Percentiles rank a stretch among this genome's conserved stretches.
Conservation (phyloP, 139 green algal species). For the Chlorella vulgaris region DNA sequence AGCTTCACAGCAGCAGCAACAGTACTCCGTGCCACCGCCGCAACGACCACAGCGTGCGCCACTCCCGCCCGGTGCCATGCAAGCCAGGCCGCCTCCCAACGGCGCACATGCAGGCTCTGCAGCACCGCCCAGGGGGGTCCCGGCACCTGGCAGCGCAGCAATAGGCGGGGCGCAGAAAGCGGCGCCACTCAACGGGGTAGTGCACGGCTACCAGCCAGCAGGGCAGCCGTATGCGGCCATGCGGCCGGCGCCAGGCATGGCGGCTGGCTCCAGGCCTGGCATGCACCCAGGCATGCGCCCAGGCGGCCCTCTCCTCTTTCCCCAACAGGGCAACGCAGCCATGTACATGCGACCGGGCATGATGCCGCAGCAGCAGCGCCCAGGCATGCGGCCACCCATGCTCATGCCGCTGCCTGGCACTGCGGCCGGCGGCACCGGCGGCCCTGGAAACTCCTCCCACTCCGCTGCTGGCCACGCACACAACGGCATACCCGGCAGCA, state of each 20-base stretch:
- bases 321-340: slow-evolving; percentile 2
- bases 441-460: too few species aligned
- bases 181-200: background rate
- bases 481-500: background rate
- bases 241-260: background rate
- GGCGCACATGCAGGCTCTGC: background rate
- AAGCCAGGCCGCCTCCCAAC: background rate
- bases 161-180: background rate
- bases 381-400: background rate
- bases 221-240: background rate
- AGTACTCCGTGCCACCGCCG: background rate
- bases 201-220: background rate
- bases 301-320: background rate
- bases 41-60: background rate
- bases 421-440: background rate
- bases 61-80: background rate
- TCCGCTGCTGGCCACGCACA: background rate
- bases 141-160: background rate
- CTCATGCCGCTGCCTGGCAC: slow-evolving; percentile 22
- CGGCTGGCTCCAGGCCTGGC: too few species aligned
- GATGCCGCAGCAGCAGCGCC: slow-evolving; percentile 1
- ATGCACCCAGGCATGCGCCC: slow-evolving; percentile 5
- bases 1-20: background rate
- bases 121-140: background rate
- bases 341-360: slow-evolving; percentile 18